Evolutionary conservation across 2,329 filamentous ascomycete genomes (phyloP), one percentile per base, ranked within the genome.

Genomic region (Exserohilum turcica): DNA sequence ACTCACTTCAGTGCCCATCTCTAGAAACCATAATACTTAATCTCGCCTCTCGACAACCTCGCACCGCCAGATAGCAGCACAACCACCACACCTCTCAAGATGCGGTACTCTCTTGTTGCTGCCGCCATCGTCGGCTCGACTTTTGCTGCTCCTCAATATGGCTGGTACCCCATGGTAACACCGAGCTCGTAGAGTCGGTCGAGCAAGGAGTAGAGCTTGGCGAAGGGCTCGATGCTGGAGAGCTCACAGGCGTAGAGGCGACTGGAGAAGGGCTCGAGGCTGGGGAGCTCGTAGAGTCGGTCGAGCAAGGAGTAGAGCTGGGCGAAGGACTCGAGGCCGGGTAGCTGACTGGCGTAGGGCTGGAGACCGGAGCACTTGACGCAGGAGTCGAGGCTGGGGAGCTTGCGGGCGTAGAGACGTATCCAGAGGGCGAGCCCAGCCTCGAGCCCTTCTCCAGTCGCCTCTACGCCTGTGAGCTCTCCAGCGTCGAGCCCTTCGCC

Each of bases 81-180:
- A 38, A 24, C n/a, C 43, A 51, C 12, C 27, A 55, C 43, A 24
- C 49, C 40, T 42, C 6, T 62, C 64, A 72, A 61, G 18, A 74
- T 74, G 71, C 70, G 70, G 43, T 65, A 67, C 58, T 63, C 68
- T 28, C 49, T 72, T 39, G 66, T 65, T 40, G 56, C 68, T 43
- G 66, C 69, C 28, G 64, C 67, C 48, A 50, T 74, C 40, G 50
- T 73, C 43, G 68, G 70, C 43, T 61, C 66, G 48, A 67, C 66
- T 52, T 58, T 59, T 42, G 70, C 70, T 54, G 66, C 65, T 40
- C 68, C 68, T 6, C 24, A 54, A 12, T 61, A 64, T 29, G 48
- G 43, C 38, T 54, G 21, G 21, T 24, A 24, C 7, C 21, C 21
- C 21, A 7, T 7, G 7, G 21, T 24, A 24, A 24, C n/a, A 38